These are phyloP conservation scores for Panus rudis DNA, from an alignment of 768 basidiomycete species.

Conservation along the genomic window DNA sequence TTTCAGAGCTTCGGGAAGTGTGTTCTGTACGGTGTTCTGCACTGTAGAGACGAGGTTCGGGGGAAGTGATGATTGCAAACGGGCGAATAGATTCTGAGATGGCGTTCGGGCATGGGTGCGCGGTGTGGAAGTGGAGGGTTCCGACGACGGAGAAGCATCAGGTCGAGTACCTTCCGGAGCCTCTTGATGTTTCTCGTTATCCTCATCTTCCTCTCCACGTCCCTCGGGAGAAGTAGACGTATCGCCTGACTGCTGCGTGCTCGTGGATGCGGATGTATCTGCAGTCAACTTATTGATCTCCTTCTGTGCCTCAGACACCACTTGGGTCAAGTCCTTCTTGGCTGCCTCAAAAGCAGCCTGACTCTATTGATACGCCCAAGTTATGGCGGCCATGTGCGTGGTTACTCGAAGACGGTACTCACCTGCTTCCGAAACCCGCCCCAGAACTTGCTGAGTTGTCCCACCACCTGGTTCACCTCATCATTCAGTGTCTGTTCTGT, in stretches of 20 bases:
- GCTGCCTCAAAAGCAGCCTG: slow-evolving; percentile 63
- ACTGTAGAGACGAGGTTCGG: slow-evolving; percentile 66
- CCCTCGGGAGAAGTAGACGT: slow-evolving; percentile 10
- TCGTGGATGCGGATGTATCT: slow-evolving; percentile 23
- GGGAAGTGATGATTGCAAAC: slow-evolving; percentile 68
- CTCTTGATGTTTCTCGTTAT: too few species aligned
- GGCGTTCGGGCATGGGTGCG: slow-evolving; percentile 2
- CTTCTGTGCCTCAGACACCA: slow-evolving; percentile 74
- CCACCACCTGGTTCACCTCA: slow-evolving; percentile 84
- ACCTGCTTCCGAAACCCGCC: slow-evolving; percentile 89
- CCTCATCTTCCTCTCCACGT: background rate
- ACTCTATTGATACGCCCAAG: slow-evolving; percentile 38
- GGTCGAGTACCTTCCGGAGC: background rate
- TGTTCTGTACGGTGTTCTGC: slow-evolving; percentile 58
- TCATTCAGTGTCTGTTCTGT: slow-evolving; percentile 65
- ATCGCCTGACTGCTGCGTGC: slow-evolving; percentile 1
- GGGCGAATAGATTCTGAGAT: slow-evolving; percentile 48
- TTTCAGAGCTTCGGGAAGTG: slow-evolving; percentile 46
- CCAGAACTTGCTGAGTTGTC: slow-evolving; percentile 85
- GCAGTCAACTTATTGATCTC: slow-evolving; percentile 58
- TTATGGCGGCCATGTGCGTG: background rate
- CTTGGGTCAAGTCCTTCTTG: slow-evolving; percentile 63
- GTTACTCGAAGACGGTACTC: slow-evolving; percentile 16
- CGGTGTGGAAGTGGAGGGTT: slow-evolving; percentile 9
- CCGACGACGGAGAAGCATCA: background rate